Base-by-base conservation (phyloP, 345 rosid genomes). In the Lepidium africanum region DNA sequence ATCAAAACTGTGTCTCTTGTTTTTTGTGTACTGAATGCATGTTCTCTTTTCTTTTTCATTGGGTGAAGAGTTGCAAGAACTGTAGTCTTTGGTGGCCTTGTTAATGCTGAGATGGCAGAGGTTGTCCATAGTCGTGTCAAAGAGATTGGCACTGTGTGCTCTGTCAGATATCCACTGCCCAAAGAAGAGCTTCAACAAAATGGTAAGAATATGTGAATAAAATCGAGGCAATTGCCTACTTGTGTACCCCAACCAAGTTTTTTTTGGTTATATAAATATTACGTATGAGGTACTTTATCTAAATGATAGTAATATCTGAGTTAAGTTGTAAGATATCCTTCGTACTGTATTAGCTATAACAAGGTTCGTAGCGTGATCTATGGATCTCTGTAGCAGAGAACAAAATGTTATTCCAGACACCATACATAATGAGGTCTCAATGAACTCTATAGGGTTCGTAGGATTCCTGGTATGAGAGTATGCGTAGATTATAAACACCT, bases 21-120 rank as follows among this genome's bases (percentile, higher is more conserved):
- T 65, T 27, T 52, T n/a, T n/a, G n/a, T n/a, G n/a, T n/a, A n/a
- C n/a, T n/a, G n/a, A n/a, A n/a, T n/a, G n/a, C n/a, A n/a, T 39
- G 42, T 19, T 47, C n/a, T 54, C 16, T 30, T 30, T 39, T 39
- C 6, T 61, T 68, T 49, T 63, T 42, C 9, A 3, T 23, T 33
- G 63, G 64, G 49, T 67, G 57, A 63, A 94, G 99, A 91, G 86
- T 89, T 78, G 95, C 96, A 12, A 86, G 96, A 83, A 94, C 90
- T 70, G 87, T 94, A 15, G 79, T 91, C 79, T 80, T 89, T 77
- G 99, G 99, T 67, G 91, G 96, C 57, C 91, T 90, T 82, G 69
- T 68, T 55, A 70, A 80, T 81, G 77, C 80, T 73, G 83, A 81
- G 76, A 81, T 87, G 90, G 95, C 88, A 21, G 88, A 88, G 61